phyloP scores from a whole-genome alignment of 1,139 yeast species.

The Debaryomyces psychrophilus region DNA sequence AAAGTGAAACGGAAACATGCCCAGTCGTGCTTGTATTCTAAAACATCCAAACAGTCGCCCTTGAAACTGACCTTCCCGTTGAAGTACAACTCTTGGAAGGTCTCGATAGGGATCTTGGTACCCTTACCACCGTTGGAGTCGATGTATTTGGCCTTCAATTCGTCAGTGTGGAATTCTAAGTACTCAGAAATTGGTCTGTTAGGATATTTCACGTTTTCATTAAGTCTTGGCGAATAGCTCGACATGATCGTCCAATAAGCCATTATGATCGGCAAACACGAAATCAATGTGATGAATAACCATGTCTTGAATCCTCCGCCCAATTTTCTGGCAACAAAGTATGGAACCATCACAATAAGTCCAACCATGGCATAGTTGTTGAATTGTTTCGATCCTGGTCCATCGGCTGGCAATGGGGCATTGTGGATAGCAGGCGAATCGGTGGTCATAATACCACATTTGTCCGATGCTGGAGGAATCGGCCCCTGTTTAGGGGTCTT shows the following conservation, averaged over 20 bases:
- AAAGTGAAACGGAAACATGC: conserved; percentile 78
- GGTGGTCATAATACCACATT: conserved; percentile 64
- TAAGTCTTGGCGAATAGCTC: conserved; percentile 77
- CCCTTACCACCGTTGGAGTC: conserved; percentile 57
- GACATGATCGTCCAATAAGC: conserved; percentile 83
- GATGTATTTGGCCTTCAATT: conserved; percentile 68
- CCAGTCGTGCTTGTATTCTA: conserved; percentile 94
- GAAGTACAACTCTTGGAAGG: conserved; percentile 87
- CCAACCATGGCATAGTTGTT: conserved; percentile 60
- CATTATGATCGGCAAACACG: conserved; percentile 71
- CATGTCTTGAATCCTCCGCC: conserved; percentile 78
- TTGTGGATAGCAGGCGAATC: conserved; percentile 75
- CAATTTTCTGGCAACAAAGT: conserved; percentile 60
- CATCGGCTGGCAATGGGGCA: conserved; percentile 91
- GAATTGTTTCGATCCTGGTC: conserved; percentile 81
- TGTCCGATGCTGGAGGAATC: conserved; percentile 50
- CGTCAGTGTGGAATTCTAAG: conserved; percentile 79
- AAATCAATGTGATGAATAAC: conserved; percentile 54
- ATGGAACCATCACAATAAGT: conserved; percentile 64
- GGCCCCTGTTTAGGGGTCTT: conserved; percentile 61
- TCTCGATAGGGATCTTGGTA: conserved; percentile 86
- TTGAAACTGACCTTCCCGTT: conserved; percentile 83
- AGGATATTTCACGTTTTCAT: conserved; percentile 77
- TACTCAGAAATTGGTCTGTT: conserved; percentile 78
- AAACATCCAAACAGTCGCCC: conserved; percentile 81